A percentile compares a stretch with the other conserved stretches of the same genome.
Conservation (phyloP, 2,329 filamentous ascomycete species). For the Hypocrella siamensis region DNA sequence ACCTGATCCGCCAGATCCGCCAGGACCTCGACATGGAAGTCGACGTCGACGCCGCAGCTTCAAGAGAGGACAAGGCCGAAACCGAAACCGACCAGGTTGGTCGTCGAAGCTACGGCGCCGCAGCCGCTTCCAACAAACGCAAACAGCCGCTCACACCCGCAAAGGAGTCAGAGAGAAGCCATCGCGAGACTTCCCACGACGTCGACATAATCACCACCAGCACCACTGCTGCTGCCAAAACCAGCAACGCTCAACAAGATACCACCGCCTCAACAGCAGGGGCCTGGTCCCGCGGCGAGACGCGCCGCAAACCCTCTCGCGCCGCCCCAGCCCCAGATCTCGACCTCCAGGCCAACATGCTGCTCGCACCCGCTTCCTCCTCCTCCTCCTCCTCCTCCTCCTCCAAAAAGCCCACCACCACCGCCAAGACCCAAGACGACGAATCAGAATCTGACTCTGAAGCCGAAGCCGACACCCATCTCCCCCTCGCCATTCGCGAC, state of each 20-base stretch:
- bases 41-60: conserved; percentile 4
- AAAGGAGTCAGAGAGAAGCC: background rate
- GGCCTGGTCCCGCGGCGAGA: conserved; percentile 25
- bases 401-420: conserved; percentile 5
- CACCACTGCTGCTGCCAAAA: background rate
- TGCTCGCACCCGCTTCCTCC: conserved; percentile 9
- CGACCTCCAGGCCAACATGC: conserved; percentile 21
- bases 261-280: conserved; percentile 17
- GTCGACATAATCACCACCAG: conserved; percentile 1
- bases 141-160: background rate
- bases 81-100: conserved; percentile 46
- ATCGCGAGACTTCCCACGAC: background rate
- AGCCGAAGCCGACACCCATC: conserved; percentile 25
- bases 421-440: conserved; percentile 12
- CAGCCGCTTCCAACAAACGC: conserved; percentile 5
- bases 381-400: background rate
- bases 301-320: conserved; percentile 18
- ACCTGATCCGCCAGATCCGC: conserved; percentile 52
- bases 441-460: conserved; percentile 16
- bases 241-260: too few relatives aligned
- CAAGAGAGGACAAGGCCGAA: conserved; percentile 26
- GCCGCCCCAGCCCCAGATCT: conserved; percentile 19
- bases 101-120: conserved; percentile 50
- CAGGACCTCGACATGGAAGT: conserved; percentile 52
- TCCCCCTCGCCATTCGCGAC: conserved; percentile 43